phyloP scores from a whole-genome alignment of 2,329 filamentous ascomycete species.

The Venturia pyrina region DNA sequence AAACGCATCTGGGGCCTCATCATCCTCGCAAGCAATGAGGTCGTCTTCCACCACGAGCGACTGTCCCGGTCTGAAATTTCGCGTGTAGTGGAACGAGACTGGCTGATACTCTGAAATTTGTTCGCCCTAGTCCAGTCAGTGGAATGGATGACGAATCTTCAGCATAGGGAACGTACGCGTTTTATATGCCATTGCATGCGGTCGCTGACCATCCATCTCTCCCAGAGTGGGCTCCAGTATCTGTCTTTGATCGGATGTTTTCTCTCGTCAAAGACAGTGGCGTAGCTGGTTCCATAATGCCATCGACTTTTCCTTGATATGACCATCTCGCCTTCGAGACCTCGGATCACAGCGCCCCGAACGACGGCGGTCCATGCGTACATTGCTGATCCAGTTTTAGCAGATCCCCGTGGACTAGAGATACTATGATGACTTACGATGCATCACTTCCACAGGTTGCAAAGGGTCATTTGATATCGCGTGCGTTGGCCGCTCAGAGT shows the following conservation, averaged over 20 bases:
- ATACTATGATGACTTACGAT: constrained; percentile 31
- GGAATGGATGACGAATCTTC: not conserved
- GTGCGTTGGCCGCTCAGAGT: constrained; percentile 63
- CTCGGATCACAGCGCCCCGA: constrained; percentile 63
- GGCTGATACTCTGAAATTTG: constrained; percentile 63
- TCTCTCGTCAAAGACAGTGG: constrained; percentile 67
- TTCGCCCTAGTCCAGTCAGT: constrained; percentile 46
- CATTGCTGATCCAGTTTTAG: constrained; percentile 28
- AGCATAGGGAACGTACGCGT: constrained; percentile 40
- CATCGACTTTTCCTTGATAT: constrained; percentile 63
- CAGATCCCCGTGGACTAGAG: not conserved
- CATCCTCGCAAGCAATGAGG: constrained; percentile 63
- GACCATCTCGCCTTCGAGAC: constrained; percentile 70
- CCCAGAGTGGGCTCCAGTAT: constrained; percentile 73
- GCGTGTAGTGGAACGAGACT: constrained; percentile 75
- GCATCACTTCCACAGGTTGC: constrained; percentile 65
- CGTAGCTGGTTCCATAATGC: constrained; percentile 74
- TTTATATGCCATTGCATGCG: constrained; percentile 80
- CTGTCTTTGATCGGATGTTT: constrained; percentile 63
- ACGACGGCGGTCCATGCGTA: constrained; percentile 78
- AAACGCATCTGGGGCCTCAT: constrained; percentile 49
- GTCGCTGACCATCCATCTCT: constrained; percentile 74
- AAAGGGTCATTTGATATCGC: constrained; percentile 41
- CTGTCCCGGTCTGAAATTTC: constrained; percentile 72
- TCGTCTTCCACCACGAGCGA: constrained; percentile 71